phyloP scores from a whole-genome alignment of 2,329 filamentous ascomycete species.

The Colletotrichum tanaceti region DNA sequence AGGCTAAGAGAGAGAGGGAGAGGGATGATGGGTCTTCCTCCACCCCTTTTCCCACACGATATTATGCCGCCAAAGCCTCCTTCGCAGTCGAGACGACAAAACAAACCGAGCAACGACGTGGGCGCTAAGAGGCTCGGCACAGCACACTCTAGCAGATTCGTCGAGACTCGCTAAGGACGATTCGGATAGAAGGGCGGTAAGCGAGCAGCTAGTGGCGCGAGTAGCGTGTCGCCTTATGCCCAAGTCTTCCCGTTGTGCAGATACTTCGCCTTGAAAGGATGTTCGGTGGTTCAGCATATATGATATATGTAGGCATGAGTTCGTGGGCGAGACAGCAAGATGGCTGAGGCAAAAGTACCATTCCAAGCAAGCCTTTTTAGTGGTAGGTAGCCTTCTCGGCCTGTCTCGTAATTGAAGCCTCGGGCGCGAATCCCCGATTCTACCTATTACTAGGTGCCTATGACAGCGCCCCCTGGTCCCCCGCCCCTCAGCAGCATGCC shows the following conservation, averaged over 20 bases:
- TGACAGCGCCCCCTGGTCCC: not conserved
- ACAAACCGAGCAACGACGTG: not conserved
- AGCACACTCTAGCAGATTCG: not conserved
- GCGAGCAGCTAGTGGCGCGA: conserved; percentile 9
- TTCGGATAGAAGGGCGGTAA: conserved; percentile 29
- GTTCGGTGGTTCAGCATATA: too few species aligned
- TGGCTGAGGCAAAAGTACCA: conserved; percentile 35
- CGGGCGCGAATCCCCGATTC: not conserved
- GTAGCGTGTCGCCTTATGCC: too few species aligned
- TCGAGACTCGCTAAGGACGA: conserved; percentile 8
- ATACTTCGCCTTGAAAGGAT: too few species aligned
- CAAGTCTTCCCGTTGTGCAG: conserved; percentile 8
- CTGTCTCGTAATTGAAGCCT: conserved; percentile 24
- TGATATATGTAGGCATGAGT: not conserved
- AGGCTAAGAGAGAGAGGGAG: conserved; percentile 6
- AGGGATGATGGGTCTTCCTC: not conserved
- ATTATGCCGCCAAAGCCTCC: not conserved
- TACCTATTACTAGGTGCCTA: too few species aligned
- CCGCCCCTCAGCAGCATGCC: conserved; percentile 24
- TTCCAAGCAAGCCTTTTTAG: conserved; percentile 13
- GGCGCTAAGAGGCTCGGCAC: conserved; percentile 29
- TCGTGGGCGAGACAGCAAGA: not conserved
- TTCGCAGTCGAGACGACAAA: not conserved
- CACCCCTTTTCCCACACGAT: not conserved
- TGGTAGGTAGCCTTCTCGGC: conserved; percentile 7